Conservation (phyloP, 2,329 filamentous ascomycete species). For the Phialophora macrospora region DNA sequence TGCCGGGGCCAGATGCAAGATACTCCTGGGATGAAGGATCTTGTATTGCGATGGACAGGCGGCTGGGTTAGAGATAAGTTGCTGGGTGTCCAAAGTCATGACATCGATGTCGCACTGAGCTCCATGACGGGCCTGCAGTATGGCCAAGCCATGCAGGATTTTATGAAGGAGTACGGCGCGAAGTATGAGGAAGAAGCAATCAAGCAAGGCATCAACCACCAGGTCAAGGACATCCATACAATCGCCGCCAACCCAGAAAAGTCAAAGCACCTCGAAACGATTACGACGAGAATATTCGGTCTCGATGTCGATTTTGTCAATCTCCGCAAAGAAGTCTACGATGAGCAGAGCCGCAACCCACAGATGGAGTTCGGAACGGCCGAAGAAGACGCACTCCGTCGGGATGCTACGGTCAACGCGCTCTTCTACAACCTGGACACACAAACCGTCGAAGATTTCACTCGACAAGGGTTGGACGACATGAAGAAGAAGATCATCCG, state of each 20-base stretch:
- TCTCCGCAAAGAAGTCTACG: conserved; percentile 86
- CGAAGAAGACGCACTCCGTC: conserved; percentile 82
- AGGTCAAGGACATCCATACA: conserved; percentile 74
- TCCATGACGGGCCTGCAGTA: conserved; percentile 57
- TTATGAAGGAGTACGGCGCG: conserved; percentile 46
- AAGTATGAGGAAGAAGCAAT: conserved; percentile 53
- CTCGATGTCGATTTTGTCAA: conserved; percentile 95
- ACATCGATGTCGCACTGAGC: conserved; percentile 57
- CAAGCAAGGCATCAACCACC: conserved; percentile 43
- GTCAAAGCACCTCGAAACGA: conserved; percentile 93
- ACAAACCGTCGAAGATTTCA: conserved; percentile 81
- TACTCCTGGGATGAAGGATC: conserved; percentile 39
- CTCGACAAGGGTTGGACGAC: conserved; percentile 72
- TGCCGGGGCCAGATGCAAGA: conserved; percentile 34
- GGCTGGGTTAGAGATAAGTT: conserved; percentile 59
- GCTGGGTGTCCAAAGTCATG: conserved; percentile 52
- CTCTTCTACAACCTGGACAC: conserved; percentile 94
- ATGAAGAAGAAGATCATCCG: conserved; percentile 74
- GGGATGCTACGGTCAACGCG: conserved; percentile 93
- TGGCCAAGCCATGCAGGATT: conserved; percentile 51
- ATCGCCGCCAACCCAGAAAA: conserved; percentile 93
- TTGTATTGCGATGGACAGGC: conserved; percentile 54
- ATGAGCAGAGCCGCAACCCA: conserved; percentile 85
- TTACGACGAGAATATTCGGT: conserved; percentile 81
- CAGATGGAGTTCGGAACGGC: conserved; percentile 93